phyloP scores from a whole-genome alignment of 2,329 filamentous ascomycete species.

The Acrodontium crateriforme region DNA sequence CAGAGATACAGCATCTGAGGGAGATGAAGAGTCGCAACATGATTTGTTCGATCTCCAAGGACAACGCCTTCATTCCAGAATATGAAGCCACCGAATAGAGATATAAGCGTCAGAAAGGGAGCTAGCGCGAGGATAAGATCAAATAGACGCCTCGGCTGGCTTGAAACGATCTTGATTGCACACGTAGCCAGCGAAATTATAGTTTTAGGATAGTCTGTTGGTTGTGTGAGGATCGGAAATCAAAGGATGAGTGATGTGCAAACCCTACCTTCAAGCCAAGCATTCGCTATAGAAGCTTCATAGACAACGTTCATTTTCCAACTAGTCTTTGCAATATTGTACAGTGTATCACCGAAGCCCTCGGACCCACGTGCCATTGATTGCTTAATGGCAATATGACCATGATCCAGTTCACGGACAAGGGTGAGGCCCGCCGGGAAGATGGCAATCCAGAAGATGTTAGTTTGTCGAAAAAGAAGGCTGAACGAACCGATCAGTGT shows the following conservation, averaged over 20 bases:
- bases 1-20: constrained; percentile 93
- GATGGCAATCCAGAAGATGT: constrained; percentile 86
- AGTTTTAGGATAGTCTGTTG: constrained; percentile 34
- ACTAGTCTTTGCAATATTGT: constrained; percentile 18
- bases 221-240: background rate
- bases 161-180: constrained; percentile 29
- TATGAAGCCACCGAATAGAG: constrained; percentile 60
- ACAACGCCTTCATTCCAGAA: constrained; percentile 84
- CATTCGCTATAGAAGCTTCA: constrained; percentile 35
- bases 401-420: constrained; percentile 37
- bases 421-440: constrained; percentile 47
- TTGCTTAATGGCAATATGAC: constrained; percentile 30
- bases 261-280: constrained; percentile 34
- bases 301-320: constrained; percentile 33
- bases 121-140: constrained; percentile 8
- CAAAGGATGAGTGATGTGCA: background rate
- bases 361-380: constrained; percentile 17
- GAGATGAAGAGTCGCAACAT: constrained; percentile 75
- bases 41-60: constrained; percentile 87
- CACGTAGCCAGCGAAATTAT: constrained; percentile 51
- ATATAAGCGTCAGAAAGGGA: constrained; percentile 49
- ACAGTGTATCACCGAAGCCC: constrained; percentile 18
- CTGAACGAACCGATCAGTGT: constrained; percentile 49
- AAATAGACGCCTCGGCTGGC: constrained; percentile 11
- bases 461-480: constrained; percentile 78